These are phyloP conservation scores for Scytalidium sp. DNA, from an alignment of 2,329 filamentous ascomycete genomes.

Conservation along the genomic window DNA sequence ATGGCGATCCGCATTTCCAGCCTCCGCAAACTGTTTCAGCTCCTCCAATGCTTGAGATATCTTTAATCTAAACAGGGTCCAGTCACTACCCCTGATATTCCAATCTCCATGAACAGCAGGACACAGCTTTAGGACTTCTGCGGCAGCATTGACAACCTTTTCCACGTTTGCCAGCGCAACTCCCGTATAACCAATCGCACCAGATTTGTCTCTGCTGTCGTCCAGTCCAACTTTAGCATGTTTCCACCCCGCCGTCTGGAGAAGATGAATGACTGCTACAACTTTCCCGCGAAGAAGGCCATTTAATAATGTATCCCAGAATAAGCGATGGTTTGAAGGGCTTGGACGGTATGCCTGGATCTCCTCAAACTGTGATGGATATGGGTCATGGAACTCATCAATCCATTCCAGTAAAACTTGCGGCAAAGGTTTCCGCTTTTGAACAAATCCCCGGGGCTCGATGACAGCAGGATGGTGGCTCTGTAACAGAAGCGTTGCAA, in stretches of 20 bases:
- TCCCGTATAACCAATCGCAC: slow-evolving; percentile 58
- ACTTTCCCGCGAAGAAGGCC: slow-evolving; percentile 75
- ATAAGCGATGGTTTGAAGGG: slow-evolving; percentile 72
- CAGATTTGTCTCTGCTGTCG: slow-evolving; percentile 59
- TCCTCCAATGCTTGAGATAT: slow-evolving; percentile 67
- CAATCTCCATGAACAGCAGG: slow-evolving; percentile 71
- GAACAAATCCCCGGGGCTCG: slow-evolving; percentile 12
- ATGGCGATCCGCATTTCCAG: slow-evolving; percentile 48
- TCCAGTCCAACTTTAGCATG: slow-evolving; percentile 63
- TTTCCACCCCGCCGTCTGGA: slow-evolving; percentile 76
- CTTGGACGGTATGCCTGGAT: slow-evolving; percentile 65
- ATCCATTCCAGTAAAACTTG: slow-evolving; percentile 83
- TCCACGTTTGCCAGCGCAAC: slow-evolving; percentile 76
- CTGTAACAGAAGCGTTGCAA: slow-evolving; percentile 75
- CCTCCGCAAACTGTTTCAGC: slow-evolving; percentile 77
- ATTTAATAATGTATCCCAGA: slow-evolving; percentile 82
- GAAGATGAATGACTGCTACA: slow-evolving; percentile 59
- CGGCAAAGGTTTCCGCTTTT: slow-evolving; percentile 56
- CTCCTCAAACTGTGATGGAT: slow-evolving; percentile 62
- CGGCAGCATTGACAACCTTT: slow-evolving; percentile 65
- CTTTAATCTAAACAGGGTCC: slow-evolving; percentile 78
- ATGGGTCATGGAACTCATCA: slow-evolving; percentile 69
- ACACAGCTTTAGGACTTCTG: slow-evolving; percentile 68
- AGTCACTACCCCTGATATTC: slow-evolving; percentile 79
- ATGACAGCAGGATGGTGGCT: slow-evolving; percentile 67